These are phyloP conservation scores for Teunomyces stri DNA, from an alignment of 805 yeast genomes.

Conservation along the genomic window DNA sequence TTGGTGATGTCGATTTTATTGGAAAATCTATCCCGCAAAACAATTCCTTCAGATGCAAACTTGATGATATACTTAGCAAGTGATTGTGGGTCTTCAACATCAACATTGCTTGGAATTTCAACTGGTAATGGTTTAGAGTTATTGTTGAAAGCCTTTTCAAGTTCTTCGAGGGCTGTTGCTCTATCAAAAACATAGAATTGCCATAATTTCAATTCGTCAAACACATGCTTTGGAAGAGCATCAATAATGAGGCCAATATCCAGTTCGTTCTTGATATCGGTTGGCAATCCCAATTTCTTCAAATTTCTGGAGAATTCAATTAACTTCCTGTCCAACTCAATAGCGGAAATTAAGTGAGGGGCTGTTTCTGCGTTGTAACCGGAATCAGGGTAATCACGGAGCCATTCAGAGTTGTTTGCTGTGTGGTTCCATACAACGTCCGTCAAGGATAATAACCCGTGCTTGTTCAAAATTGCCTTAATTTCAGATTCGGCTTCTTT, in stretches of 20 bases:
- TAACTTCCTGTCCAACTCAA: slow-evolving; percentile 74
- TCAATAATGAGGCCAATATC: slow-evolving; percentile 65
- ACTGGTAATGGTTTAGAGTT: slow-evolving; percentile 10
- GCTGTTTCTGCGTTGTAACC: slow-evolving; percentile 87
- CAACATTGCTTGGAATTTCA: slow-evolving; percentile 23
- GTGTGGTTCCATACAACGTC: slow-evolving; percentile 96
- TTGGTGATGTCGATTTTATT: slow-evolving; percentile 51
- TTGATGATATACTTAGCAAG: slow-evolving; percentile 50
- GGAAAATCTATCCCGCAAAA: slow-evolving; percentile 48
- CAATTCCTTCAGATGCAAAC: slow-evolving; percentile 42
- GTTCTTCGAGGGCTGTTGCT: slow-evolving; percentile 32
- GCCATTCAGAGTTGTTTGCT: slow-evolving; percentile 86
- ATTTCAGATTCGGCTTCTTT: slow-evolving; percentile 56
- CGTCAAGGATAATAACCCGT: slow-evolving; percentile 72
- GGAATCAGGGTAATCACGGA: slow-evolving; percentile 80
- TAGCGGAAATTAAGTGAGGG: slow-evolving; percentile 82
- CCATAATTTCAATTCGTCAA: slow-evolving; percentile 74
- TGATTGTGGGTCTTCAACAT: slow-evolving; percentile 34
- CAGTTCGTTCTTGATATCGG: slow-evolving; percentile 43
- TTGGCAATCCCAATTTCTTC: slow-evolving; percentile 59
- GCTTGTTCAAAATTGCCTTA: slow-evolving; percentile 45
- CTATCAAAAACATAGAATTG: slow-evolving; percentile 79
- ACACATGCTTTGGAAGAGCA: slow-evolving; percentile 66
- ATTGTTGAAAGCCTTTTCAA: slow-evolving; percentile 38
- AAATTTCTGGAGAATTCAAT: slow-evolving; percentile 62